Evolutionary conservation across 2,329 filamentous ascomycete species (phyloP), one percentile per base, ranked within the genome.

Genomic region (Arthrobotrys megalospora): DNA sequence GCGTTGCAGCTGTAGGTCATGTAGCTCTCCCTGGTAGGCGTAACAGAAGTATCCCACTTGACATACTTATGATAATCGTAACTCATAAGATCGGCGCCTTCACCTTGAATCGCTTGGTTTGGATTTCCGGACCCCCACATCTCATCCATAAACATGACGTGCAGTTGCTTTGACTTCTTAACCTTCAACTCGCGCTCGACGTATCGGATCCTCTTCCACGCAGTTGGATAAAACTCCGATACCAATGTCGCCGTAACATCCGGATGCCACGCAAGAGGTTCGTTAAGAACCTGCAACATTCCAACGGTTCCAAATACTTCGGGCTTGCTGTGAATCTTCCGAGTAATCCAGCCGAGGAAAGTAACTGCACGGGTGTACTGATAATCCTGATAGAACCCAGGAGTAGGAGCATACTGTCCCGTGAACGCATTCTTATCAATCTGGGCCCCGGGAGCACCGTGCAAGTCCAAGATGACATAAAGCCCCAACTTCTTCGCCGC

Each of bases 101-200:
- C 69, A 79, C 85, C 83, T 1, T 85, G 82, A 7, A 90, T 83
- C 63, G 84, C 84, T 28, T 85, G 80, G 28, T 84, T 86, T 0
- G 88, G 87, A 81, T 90, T 85, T 6, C 88, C 88, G 0, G 88
- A 86, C 16, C 87, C 87, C 89, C 89, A 91, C 28, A 85, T 82
- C 28, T 85, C 81, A 79, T 88, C 87, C 87, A 88, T 88, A 81
- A 85, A 85, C 80, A 87, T 86, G 43, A 90, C 87, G 78, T 90
- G 88, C 0, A 90, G 83, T 28, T 85, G 84, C 63, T 87, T 84
- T 36, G 85, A 83, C 6, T 82, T 65, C 1, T 84, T 72, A 7
- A 89, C 81, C n/a, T 83, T 82, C 1, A 89, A 83, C 1, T 83
- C 82, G 0, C 82, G 79, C 80, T 90, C 89, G 2, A 84, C 85